Conservation (phyloP, 805 yeast genomes). For the Saccharomycopsis microspora region DNA sequence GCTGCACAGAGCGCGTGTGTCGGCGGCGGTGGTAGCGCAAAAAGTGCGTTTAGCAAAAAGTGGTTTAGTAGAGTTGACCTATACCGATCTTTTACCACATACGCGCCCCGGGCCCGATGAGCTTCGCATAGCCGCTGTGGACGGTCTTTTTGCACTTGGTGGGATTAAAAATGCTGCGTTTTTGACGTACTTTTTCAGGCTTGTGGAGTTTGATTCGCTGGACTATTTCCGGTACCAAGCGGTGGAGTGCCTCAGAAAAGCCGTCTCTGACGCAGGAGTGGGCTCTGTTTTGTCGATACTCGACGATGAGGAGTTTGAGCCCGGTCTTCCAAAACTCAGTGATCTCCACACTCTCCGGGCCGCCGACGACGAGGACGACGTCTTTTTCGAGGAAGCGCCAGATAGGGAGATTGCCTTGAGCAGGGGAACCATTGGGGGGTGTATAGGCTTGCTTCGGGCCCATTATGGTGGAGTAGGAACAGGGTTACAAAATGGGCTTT, state of each 20-base stretch:
- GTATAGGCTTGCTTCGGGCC: constrained; percentile 51
- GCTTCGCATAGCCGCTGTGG: constrained; percentile 57
- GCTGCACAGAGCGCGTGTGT: constrained; percentile 46
- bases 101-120: constrained; percentile 39
- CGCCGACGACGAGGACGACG: constrained; percentile 15
- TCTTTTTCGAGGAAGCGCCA: constrained; percentile 47
- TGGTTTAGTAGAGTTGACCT: constrained; percentile 40
- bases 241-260: constrained; percentile 32
- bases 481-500: constrained; percentile 48
- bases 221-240: constrained; percentile 39
- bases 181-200: constrained; percentile 48
- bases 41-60: constrained; percentile 47
- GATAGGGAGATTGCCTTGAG: constrained; percentile 56
- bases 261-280: constrained; percentile 58
- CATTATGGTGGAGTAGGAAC: constrained; percentile 38
- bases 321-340: constrained; percentile 16
- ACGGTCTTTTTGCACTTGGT: constrained; percentile 60
- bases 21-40: constrained; percentile 44
- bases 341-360: not conserved
- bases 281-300: constrained; percentile 45
- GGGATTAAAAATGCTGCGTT: constrained; percentile 59
- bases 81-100: constrained; percentile 43
- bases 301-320: constrained; percentile 55
- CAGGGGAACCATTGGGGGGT: constrained; percentile 51
- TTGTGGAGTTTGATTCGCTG: constrained; percentile 45